Base-by-base conservation (phyloP, 257 asterid species). In the Verbascum thapsus region DNA sequence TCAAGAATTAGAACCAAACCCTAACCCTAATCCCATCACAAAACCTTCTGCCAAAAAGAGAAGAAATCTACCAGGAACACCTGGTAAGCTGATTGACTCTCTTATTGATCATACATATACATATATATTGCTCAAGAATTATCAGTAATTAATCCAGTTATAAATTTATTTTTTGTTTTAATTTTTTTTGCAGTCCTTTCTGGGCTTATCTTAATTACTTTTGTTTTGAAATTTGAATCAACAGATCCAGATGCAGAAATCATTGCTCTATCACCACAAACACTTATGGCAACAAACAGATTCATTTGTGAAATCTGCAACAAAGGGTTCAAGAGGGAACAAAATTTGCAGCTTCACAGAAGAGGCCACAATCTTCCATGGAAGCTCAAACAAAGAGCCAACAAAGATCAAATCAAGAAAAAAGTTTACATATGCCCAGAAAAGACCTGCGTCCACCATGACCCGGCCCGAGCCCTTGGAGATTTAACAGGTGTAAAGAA, bases 231-330 rank as follows among this genome's bases (percentile, higher is more conserved):
- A 26, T 26, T 26, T 26, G 2, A 26, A 26, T 26, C 23, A 7
- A 26, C 74, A 85, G 92, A 85, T 82, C 92, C 92, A 56, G 88
- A 80, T 75, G 85, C 92, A n/a, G 86, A 85, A 66, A 84, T 85
- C 10, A 81, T 85, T 35, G 92, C 88, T 3, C 83, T 85, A 2
- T 85, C 92, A 13, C 92, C 92, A 0, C 79, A 60, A 55, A 74
- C 81, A 0, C 85, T 85, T 1, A 82, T 81, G 88, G 80, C 92
- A 0, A 81, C 84, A 5, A 81, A 81, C 79, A 65, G 92, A 61
- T 85, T 85, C 67, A 58, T 85, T 8, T 85, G 92, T 35, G 92
- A 85, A 59, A 80, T 85, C 16, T 85, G 92, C 77, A 85, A 79
- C 73, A 85, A 85, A 55, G 92, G 92, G 3, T 85, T 85, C 54